phyloP scores from a whole-genome alignment of 169 alveolate genomes.

The Babesia divergens region DNA sequence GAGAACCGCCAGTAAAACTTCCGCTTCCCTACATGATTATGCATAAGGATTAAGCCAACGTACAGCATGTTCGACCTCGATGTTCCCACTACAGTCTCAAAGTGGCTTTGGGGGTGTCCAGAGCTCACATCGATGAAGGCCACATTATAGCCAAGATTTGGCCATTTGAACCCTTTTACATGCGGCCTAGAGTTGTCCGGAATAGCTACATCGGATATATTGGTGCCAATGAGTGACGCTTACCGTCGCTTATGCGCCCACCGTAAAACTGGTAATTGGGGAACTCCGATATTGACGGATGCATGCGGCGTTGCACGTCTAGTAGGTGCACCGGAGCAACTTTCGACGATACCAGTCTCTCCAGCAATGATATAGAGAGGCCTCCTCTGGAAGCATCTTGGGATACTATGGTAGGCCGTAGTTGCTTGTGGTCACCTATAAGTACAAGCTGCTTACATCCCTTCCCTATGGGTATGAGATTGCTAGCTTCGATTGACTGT shows the following conservation, averaged over 20 bases:
- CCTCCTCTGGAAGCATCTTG: constrained; percentile 79
- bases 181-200: constrained; percentile 54
- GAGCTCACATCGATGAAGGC: constrained; percentile 68
- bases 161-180: constrained; percentile 69
- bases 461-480: constrained; percentile 77
- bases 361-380: constrained; percentile 83
- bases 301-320: constrained; percentile 94
- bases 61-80: constrained; percentile 68
- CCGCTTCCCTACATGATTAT: constrained; percentile 53
- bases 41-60: constrained; percentile 20
- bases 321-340: constrained; percentile 79
- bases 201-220: constrained; percentile 11
- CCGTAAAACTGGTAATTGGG: constrained; percentile 89
- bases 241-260: constrained; percentile 58
- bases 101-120: constrained; percentile 68
- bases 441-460: constrained; percentile 85
- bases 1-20: constrained; percentile 45
- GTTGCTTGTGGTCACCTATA: constrained; percentile 96
- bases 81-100: constrained; percentile 70
- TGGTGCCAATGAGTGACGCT: not conserved
- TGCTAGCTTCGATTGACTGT: constrained; percentile 71
- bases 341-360: constrained; percentile 76
- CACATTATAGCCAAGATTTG: constrained; percentile 45
- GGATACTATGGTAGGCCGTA: constrained; percentile 95
- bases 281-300: constrained; percentile 91